Base-by-base conservation (phyloP, 495 filamentous ascomycete genomes). In the Barbatosphaeria neglecta region DNA sequence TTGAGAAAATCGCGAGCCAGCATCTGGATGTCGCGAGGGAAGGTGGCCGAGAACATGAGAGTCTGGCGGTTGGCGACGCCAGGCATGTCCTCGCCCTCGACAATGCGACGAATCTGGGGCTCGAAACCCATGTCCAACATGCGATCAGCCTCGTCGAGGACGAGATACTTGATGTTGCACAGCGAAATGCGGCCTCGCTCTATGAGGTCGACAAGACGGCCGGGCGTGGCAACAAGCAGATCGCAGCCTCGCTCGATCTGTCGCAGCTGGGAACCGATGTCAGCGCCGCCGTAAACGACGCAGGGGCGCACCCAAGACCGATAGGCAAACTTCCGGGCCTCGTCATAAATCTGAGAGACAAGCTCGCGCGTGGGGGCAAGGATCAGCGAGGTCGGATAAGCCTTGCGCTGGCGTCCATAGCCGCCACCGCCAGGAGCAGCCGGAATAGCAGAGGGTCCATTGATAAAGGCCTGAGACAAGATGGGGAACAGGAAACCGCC, bases 121-220 rank as follows among this genome's bases (percentile, higher is more conserved):
- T 98, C 92, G 76, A 98, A 98, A 84, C 92, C 92, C 92, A 98
- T 97, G 74, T 98, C 92, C 77, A 98, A 72, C 92, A 98, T 97
- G 66, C 93, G 93, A 73, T 98, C 92, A 65, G 92, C 92, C 76
- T 98, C 92, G 56, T 98, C 92, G 31, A 98, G 84, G 53, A 98
- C 86, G n/a, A 98, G 75, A 60, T 96, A 98, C 70, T 95, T 96
- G 80, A 97, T 96, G 72, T 92, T 95, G 52, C 79, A 74, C 31
- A 96, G 81, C 11, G 90, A 95, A 64, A 98, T 96, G 62, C 92
- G 90, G 53, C 93, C 92, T 72, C 93, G 87, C 75, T 97, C 93
- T 53, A 98, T 94, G 62, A 98, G 74, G 66, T 98, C 92, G 55
- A 97, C 90, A 42, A 97, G 77, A 76, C 92, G 86, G 67, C 92